Conservation (phyloP, 2,329 filamentous ascomycete genomes). For the Pseudogymnoascus sp. region DNA sequence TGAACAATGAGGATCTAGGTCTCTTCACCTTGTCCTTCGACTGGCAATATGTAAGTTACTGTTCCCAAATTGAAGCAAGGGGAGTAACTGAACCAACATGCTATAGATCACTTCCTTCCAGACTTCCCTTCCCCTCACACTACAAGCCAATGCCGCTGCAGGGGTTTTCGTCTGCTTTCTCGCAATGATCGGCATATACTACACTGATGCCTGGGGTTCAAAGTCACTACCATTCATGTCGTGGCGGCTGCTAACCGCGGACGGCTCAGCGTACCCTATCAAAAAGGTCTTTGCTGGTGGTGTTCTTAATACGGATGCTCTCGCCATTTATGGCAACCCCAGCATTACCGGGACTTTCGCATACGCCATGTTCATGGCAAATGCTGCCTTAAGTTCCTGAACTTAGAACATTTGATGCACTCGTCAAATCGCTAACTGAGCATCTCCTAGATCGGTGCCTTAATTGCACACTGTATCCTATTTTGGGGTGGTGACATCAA, state of each 20-base stretch:
- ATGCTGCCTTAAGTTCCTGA: slow-evolving; percentile 39
- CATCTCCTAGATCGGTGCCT: slow-evolving; percentile 41
- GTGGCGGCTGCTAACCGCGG: slow-evolving; percentile 31
- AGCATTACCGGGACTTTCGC: slow-evolving; percentile 41
- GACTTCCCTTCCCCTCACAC: slow-evolving; percentile 42
- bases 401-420: neutral
- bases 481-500: slow-evolving; percentile 49
- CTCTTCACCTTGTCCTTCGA: slow-evolving; percentile 35
- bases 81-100: slow-evolving; percentile 6
- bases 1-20: slow-evolving; percentile 37
- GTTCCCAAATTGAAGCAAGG: neutral
- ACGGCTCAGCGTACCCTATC: slow-evolving; percentile 34
- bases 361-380: slow-evolving; percentile 46
- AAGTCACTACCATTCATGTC: slow-evolving; percentile 36
- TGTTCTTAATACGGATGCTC: slow-evolving; percentile 34
- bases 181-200: slow-evolving; percentile 39
- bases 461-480: slow-evolving; percentile 42
- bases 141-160: slow-evolving; percentile 38
- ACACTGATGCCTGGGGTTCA: slow-evolving; percentile 34
- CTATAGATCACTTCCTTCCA: slow-evolving; percentile 43
- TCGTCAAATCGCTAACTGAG: slow-evolving; percentile 7
- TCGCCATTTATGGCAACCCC: slow-evolving; percentile 38
- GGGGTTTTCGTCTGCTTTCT: slow-evolving; percentile 42
- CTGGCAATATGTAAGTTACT: slow-evolving; percentile 38
- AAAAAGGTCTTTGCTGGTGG: slow-evolving; percentile 32